Percentiles rank a stretch among this genome's conserved stretches.
phyloP scores from a whole-genome alignment of 1,139 yeast species.

The Hansenula lynferdii region DNA sequence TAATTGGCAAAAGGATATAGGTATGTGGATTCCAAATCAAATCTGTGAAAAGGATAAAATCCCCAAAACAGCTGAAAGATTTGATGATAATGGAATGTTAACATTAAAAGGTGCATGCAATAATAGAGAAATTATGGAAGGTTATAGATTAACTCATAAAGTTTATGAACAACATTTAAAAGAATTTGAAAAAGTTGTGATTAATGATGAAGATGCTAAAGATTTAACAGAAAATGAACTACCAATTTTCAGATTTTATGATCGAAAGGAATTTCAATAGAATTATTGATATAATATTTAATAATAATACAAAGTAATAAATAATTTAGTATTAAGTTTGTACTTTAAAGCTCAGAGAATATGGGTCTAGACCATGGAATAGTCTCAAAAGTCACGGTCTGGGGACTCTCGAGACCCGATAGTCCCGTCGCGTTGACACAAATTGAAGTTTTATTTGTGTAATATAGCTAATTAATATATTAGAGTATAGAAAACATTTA shows the following conservation, averaged over 20 bases:
- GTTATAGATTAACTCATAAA: conserved; percentile 12
- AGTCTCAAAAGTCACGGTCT: no score
- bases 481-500: no score
- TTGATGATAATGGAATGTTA: conserved; percentile 23
- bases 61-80: conserved; percentile 26
- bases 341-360: no score
- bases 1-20: conserved; percentile 37
- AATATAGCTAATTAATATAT: no score
- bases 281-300: neutral
- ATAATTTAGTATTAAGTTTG: no score
- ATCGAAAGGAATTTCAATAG: conserved; percentile 6
- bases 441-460: no score
- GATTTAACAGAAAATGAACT: conserved; percentile 12
- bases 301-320: no score
- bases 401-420: no score
- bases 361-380: no score
- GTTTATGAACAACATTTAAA: conserved; percentile 16
- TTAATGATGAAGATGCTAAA: conserved; percentile 12
- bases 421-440: no score
- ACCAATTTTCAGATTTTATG: conserved; percentile 15
- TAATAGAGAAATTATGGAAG: conserved; percentile 16
- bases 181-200: conserved; percentile 14
- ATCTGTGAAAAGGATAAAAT: conserved; percentile 8
- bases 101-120: conserved; percentile 24
- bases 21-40: conserved; percentile 40